Base-by-base conservation (phyloP, 2,329 filamentous ascomycete genomes). In the Fusarium sp. region DNA sequence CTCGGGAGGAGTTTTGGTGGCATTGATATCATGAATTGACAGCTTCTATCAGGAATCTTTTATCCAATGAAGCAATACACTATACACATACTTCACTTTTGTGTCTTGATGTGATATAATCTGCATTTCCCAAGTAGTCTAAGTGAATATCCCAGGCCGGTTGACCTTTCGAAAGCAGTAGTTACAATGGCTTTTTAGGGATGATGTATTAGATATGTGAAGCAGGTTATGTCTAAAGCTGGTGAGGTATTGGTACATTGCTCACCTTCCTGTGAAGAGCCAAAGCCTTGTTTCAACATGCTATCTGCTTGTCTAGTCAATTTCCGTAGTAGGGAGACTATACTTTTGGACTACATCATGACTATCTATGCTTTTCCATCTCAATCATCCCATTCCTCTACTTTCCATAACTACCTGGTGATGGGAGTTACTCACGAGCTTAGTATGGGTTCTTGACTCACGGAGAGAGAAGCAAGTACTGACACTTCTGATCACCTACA, bases 1-100 rank as follows among this genome's bases (percentile, higher is more conserved):
- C 39, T 24, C 34, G 24, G 28, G 42, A 36, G 56, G 65, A 62
- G 65, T 68, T 68, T 54, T 57, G 65, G 47, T 62, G 47, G 45
- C 60, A 43, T 54, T 60, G 6, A 46, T 48, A 46, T 65, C 23
- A n/a, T 65, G 55, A 55, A 55, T 65, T 61, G 48, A 50, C 23
- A 55, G 20, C 48, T 46, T 36, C 32, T 19, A 20, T 32, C 17
- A 28, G 53, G 53, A 46, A 58, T 48, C 15, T 34, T 26, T 34
- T 21, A 17, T 54, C 32, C 32, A 50, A 49, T 34, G n/a, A 51
- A 47, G 45, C 24, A 52, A 67, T 48, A 43, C 67, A 44, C 15
- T 40, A 19, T 11, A 30, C 40, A 23, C 15, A 20, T 15, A 9
- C 36, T 26, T 26, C 4, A 56, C 23, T 19, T 17, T 15, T 34